Base-by-base conservation (phyloP, 164 flowering plant species). In the Kingdonia uniflora region DNA sequence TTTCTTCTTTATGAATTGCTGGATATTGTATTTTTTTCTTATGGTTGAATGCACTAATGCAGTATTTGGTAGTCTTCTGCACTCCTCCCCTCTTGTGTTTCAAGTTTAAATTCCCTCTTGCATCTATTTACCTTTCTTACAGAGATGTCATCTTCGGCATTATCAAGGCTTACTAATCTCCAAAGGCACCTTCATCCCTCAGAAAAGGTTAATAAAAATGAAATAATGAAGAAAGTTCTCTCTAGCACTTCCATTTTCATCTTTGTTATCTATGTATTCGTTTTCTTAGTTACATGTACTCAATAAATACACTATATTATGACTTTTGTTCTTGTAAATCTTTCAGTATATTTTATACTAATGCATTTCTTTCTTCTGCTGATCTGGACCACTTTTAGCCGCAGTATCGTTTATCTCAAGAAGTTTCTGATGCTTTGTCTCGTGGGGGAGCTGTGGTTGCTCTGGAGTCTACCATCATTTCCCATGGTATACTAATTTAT, bases 381-480 rank as follows among this genome's bases (percentile, higher is more conserved):
- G 24, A 17, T 11, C 38, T n/a, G 26, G 14, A 43, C 52, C 24
- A 19, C 41, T 41, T 19, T 35, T 25, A 19, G 49, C 14, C 19
- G 45, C 42, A 59, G 52, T 24, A 11, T 43, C 0, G 20, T 58
- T 33, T 92, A 33, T 79, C 87, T 20, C 65, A 78, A 1, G 81
- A 84, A 49, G 98, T 92, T 49, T 62, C 78, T 6, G 67, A 78
- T 40, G 98, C 98, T 49, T 61, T 88, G 54, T 67, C 82, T 1
- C 55, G 20, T 51, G 98, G 96, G 19, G 60, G 41, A 25, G 69
- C 96, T 2, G 88, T 86, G 65, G 87, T 85, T 68, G 97, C 95
- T 62, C 73, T 88, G 20, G 95, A 88, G 58, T 88, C 97, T 19
- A 88, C 97, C 43, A 84, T 88, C 19, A 88, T 88, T 16, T 83